These are phyloP conservation scores for Fusarium staphyleae DNA, from an alignment of 2,329 filamentous ascomycete genomes.

Conservation along the genomic window DNA sequence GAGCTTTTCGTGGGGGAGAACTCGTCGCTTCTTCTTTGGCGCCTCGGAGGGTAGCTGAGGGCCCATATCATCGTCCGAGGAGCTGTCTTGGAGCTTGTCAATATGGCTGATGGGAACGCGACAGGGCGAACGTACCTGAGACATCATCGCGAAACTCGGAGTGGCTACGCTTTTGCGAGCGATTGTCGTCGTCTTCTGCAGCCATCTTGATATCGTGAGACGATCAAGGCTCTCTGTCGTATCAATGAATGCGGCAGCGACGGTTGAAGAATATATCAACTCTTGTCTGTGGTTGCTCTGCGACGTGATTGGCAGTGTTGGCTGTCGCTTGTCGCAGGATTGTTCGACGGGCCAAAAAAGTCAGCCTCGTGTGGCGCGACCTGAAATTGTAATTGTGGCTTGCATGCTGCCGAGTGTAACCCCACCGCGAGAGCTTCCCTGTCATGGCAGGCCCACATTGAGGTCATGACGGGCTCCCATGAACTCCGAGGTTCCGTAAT, in stretches of 20 bases:
- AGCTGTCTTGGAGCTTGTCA: slow-evolving; percentile 59
- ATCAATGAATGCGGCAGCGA: slow-evolving; percentile 1
- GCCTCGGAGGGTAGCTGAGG: slow-evolving; percentile 85
- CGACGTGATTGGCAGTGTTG: slow-evolving; percentile 9
- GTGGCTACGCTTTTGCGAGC: slow-evolving; percentile 59
- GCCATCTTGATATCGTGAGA: slow-evolving; percentile 31
- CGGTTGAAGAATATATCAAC: neutral
- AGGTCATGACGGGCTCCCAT: slow-evolving; percentile 35
- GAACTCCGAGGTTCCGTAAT: slow-evolving; percentile 26
- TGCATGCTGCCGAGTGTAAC: neutral
- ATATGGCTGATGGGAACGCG: slow-evolving; percentile 1
- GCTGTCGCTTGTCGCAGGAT: slow-evolving; percentile 3
- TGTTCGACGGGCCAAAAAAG: slow-evolving; percentile 19
- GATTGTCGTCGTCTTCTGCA: slow-evolving; percentile 45
- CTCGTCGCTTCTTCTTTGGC: slow-evolving; percentile 89
- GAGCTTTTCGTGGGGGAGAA: slow-evolving; percentile 92
- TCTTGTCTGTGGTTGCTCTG: slow-evolving; percentile 8
- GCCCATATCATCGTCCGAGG: slow-evolving; percentile 91
- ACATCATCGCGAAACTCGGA: slow-evolving; percentile 60
- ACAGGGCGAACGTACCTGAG: slow-evolving; percentile 45
- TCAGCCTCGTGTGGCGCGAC: slow-evolving; percentile 40
- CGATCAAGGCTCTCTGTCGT: neutral
- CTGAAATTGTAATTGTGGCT: slow-evolving; percentile 28
- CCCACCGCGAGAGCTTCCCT: slow-evolving; percentile 5
- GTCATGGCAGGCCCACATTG: slow-evolving; percentile 24